Evolutionary conservation across 2,329 filamentous ascomycete species (phyloP), one percentile per base, ranked within the genome.

Genomic region (Thelonectria olida): DNA sequence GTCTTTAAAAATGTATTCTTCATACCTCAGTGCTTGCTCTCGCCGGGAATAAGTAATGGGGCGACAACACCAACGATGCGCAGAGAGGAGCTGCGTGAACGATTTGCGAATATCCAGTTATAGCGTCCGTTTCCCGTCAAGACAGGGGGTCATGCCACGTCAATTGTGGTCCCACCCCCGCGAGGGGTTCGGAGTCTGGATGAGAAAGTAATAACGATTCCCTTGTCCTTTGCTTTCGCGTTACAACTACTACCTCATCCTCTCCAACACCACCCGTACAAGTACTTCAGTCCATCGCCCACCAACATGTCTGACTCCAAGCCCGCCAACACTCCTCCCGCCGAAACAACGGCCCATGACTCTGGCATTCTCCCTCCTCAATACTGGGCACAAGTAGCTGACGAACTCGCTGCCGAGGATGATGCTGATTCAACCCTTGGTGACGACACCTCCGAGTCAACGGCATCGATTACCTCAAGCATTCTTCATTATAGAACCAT

Each of bases 401-500:
- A 67, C 62, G 62, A 67, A 15, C 23, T 67, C 10, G 53, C 38
- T 8, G 54, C 54, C 3, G 36, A 53, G 8, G 44, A 48, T 2
- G 64, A 66, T 5, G 8, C n/a, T 1, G 61, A 67, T 17, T 67
- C 65, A 17, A 12, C 55, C 7, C 31, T 65, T 4, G 62, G 55
- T 0, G 53, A 58, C 2, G 63, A 64, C 2, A 17, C 1, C n/a
- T n/a, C n/a, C 0, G 39, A 49, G 27, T 67, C 65, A 3, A 67
- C 65, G 0, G 53, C 62, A 0, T 67, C 65, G 0, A 55, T 67
- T 1, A 60, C 58, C 0, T 67, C 64, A 0, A 67, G 64, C 7
- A 67, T 67, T 5, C 50, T 67, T 0, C 1, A 67, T n/a, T 67
- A 67, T 12, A 63, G 64, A 8, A 67, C 64, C 0, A 60, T 67